Base-by-base conservation (phyloP, 768 basidiomycete genomes). In the Trametes sanguinea region DNA sequence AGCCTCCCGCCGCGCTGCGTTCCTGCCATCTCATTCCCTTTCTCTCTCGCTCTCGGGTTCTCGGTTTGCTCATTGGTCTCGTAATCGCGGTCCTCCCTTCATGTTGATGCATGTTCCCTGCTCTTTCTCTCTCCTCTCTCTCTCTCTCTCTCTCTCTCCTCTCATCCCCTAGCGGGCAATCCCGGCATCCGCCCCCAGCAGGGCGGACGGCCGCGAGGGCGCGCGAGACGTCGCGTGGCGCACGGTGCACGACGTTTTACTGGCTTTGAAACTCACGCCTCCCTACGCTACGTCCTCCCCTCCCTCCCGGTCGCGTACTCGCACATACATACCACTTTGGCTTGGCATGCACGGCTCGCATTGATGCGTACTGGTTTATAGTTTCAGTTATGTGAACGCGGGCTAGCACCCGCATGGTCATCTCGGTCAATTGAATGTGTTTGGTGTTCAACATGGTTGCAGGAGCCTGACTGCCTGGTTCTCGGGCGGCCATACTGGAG, bases 1-100 rank as follows among this genome's bases (percentile, higher is more conserved):
- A 63, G 62, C 57, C 62, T 63, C 62, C 52, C 62, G 37, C 5
- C 51, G 62, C 57, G 57, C 62, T 4, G n/a, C 42, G 29, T 47
- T 33, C 4, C 45, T 35, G 13, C 29, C 53, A 10, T 17, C 17
- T 47, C 43, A 22, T 46, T n/a, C 39, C 13, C 8, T 39, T 39
- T 13, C 13, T 39, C n/a, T 48, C 29, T 22, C 47, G 47, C 47
- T 48, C 29, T 48, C 29, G 11, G 10, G 6, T 27, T 30, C 33
- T 22, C 29, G 16, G 35, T 37, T 37, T 47, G 55, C 8, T n/a
- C 47, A 39, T 37, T 48, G 11, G 10, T 48, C 22, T 48, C 47
- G 6, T 11, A 1, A 37, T 37, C 22, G 22, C 55, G 33, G 8
- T 54, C n/a, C 29, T 13, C 45, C 22, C 9, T 43, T 22, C 48